phyloP scores from a whole-genome alignment of 257 asterid genomes.

The Rubia yunnanensis region DNA sequence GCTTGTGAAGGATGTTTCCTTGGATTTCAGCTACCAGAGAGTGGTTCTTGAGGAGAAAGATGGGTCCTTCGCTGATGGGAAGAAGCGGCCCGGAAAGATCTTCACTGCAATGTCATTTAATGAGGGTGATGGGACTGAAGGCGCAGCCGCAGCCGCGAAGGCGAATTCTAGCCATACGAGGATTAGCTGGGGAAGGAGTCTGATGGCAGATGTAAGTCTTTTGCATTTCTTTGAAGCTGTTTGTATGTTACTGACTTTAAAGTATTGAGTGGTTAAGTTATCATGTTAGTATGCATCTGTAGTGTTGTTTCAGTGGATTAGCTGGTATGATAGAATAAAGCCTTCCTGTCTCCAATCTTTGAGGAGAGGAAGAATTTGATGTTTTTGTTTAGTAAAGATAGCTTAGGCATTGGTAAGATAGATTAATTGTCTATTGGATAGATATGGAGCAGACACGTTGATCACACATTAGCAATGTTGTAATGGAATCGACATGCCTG shows the following conservation, averaged over 20 bases:
- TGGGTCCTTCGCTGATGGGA: slow-evolving; percentile 60
- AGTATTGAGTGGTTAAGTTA: too few species aligned
- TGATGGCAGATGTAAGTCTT: slow-evolving; percentile 44
- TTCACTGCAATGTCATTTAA: slow-evolving; percentile 83
- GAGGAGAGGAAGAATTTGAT: not conserved
- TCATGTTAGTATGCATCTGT: not conserved
- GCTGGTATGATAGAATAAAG: not conserved
- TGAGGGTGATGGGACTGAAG: slow-evolving; percentile 27
- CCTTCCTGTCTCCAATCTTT: not conserved
- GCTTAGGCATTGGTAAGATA: not conserved
- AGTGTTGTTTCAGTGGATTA: not conserved
- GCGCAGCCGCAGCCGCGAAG: too few species aligned
- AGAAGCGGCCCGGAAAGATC: slow-evolving; percentile 88
- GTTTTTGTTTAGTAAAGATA: not conserved
- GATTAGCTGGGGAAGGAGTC: slow-evolving; percentile 54
- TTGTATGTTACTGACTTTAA: not conserved
- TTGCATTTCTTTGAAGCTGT: not conserved
- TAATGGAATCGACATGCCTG: not conserved
- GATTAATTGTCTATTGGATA: not conserved
- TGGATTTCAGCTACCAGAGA: slow-evolving; percentile 80
- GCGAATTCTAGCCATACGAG: slow-evolving; percentile 28
- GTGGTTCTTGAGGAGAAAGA: slow-evolving; percentile 43
- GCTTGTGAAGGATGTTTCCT: slow-evolving; percentile 74
- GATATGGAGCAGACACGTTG: not conserved
- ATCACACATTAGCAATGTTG: not conserved